These are phyloP conservation scores for Ailanthus altissimus DNA, from an alignment of 345 rosid species.

Conservation along the genomic window DNA sequence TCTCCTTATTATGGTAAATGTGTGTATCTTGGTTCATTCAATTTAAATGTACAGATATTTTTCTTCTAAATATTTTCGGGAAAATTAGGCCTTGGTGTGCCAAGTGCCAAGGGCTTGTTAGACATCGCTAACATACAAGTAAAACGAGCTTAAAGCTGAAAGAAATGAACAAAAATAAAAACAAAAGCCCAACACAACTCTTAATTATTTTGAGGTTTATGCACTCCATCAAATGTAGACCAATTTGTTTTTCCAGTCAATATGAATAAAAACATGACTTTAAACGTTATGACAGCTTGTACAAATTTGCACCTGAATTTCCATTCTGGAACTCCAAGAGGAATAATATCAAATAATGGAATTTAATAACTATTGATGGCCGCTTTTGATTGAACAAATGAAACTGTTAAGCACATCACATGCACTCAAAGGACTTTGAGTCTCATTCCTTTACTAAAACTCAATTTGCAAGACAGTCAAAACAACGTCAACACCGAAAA, in stretches of 20 bases:
- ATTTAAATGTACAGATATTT: too few species aligned
- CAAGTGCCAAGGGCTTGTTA: too few species aligned
- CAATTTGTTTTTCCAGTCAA: background rate
- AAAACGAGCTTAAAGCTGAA: too few species aligned
- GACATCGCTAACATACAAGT: too few species aligned
- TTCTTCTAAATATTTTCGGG: too few species aligned
- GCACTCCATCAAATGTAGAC: background rate
- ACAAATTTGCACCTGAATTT: background rate
- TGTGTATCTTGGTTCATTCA: background rate
- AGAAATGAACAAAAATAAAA: too few species aligned
- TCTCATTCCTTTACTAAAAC: too few species aligned
- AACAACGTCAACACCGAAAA: background rate
- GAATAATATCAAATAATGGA: background rate
- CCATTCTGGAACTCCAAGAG: background rate
- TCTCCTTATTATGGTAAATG: background rate
- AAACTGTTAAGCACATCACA: background rate
- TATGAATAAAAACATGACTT: background rate
- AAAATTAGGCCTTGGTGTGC: too few species aligned
- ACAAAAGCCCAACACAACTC: too few species aligned
- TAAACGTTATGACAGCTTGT: background rate
- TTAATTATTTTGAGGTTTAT: background rate
- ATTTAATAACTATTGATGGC: too few species aligned
- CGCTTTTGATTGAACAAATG: background rate
- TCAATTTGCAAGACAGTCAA: background rate
- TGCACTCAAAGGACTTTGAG: too few species aligned